Evolutionary conservation across 2,329 filamentous ascomycete genomes (phyloP).

Genomic region (Xylaria sp.): DNA sequence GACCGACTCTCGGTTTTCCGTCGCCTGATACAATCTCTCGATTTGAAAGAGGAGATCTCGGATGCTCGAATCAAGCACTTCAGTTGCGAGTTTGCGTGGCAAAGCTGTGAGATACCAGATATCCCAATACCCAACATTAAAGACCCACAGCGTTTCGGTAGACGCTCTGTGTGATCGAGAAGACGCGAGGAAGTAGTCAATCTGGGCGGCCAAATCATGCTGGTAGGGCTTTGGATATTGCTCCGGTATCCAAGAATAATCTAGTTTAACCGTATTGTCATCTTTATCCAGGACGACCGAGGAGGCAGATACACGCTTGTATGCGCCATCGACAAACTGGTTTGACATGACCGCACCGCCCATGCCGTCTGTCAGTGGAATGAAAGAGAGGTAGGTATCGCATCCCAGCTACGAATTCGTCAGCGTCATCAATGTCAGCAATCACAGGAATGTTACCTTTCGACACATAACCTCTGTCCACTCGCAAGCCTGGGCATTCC

Average conservation of each 20-base stretch:
- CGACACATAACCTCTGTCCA: constrained; percentile 64
- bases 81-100: constrained; percentile 54
- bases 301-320: constrained; percentile 48
- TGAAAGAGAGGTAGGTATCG: constrained; percentile 58
- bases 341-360: constrained; percentile 68
- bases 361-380: constrained; percentile 58
- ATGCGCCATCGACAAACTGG: constrained; percentile 61
- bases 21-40: constrained; percentile 59
- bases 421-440: constrained; percentile 15
- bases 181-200: constrained; percentile 58
- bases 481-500: constrained; percentile 35
- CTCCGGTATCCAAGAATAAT: constrained; percentile 58
- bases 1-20: constrained; percentile 55
- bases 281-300: not conserved
- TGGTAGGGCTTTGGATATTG: constrained; percentile 56
- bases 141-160: constrained; percentile 64
- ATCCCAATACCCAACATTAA: constrained; percentile 66
- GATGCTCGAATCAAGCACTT: constrained; percentile 53
- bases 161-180: constrained; percentile 50
- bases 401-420: constrained; percentile 57
- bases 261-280: constrained; percentile 27
- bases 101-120: constrained; percentile 63
- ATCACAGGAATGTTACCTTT: constrained; percentile 52
- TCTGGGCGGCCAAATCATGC: constrained; percentile 58
- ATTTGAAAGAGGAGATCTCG: constrained; percentile 58